These are phyloP conservation scores for Apiospora rasikravindrae DNA, from an alignment of 2,329 filamentous ascomycete species.

Conservation along the genomic window DNA sequence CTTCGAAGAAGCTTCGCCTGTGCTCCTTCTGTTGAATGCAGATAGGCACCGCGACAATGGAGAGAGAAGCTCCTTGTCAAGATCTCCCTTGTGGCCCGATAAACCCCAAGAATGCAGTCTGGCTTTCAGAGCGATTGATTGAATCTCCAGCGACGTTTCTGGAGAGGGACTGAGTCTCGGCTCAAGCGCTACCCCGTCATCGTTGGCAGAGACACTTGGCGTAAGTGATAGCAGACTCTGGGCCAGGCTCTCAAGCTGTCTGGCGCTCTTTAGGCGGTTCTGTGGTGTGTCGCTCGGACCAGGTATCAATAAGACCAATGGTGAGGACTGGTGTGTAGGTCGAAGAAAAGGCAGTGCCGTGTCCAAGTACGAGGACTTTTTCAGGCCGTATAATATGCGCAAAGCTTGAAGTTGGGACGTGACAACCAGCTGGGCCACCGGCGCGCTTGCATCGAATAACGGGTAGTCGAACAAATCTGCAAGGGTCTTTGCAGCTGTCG, in stretches of 20 bases:
- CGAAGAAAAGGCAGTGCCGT: conserved; percentile 60
- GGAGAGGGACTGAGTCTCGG: conserved; percentile 61
- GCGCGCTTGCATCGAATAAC: conserved; percentile 45
- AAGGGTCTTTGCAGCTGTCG: conserved; percentile 51
- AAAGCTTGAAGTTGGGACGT: conserved; percentile 69
- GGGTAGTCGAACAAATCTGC: conserved; percentile 68
- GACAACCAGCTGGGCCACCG: conserved; percentile 61
- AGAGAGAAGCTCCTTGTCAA: conserved; percentile 68
- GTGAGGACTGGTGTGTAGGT: conserved; percentile 59
- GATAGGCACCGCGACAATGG: conserved; percentile 68
- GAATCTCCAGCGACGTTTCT: conserved; percentile 63
- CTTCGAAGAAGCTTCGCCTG: conserved; percentile 38
- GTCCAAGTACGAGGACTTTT: conserved; percentile 65
- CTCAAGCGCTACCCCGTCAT: conserved; percentile 63
- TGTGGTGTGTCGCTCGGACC: conserved; percentile 49
- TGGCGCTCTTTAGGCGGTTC: conserved; percentile 62
- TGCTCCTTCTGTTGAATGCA: conserved; percentile 62
- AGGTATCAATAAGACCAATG: conserved; percentile 59
- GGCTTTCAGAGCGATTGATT: conserved; percentile 65
- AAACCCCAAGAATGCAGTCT: conserved; percentile 71
- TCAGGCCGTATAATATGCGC: conserved; percentile 64
- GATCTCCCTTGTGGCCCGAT: conserved; percentile 62
- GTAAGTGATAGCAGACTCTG: conserved; percentile 69
- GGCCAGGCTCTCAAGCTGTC: conserved; percentile 70
- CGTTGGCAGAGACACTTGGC: conserved; percentile 68